phyloP scores from a whole-genome alignment of 2,329 filamentous ascomycete genomes.

The Neopestalotiopsis rosae region DNA sequence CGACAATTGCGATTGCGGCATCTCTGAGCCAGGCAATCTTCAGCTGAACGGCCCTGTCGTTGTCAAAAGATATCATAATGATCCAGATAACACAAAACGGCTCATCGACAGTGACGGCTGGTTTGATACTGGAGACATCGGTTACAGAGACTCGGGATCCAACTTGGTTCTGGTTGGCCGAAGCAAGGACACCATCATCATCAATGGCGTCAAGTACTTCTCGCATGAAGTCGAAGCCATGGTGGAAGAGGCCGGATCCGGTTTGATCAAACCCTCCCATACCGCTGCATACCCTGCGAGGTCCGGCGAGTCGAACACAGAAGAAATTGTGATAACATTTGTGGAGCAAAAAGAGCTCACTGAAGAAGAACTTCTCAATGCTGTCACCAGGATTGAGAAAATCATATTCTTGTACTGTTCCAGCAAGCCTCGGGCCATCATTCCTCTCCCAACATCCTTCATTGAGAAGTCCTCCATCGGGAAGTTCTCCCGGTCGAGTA shows the following conservation, averaged over 20 bases:
- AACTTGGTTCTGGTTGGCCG: conserved; percentile 43
- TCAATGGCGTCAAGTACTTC: conserved; percentile 52
- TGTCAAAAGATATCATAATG: conserved; percentile 69
- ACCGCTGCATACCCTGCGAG: conserved; percentile 45
- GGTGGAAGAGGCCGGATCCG: conserved; percentile 39
- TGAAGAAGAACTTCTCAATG: conserved; percentile 11
- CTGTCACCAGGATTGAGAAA: conserved; percentile 14
- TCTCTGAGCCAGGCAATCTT: conserved; percentile 56
- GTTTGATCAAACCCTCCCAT: conserved; percentile 32
- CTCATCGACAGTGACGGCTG: conserved; percentile 57
- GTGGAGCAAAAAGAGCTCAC: neutral
- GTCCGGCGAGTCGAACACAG: neutral
- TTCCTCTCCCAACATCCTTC: conserved; percentile 3
- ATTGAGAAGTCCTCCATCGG: conserved; percentile 19
- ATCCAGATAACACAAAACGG: conserved; percentile 59
- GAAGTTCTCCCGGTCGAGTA: conserved; percentile 10
- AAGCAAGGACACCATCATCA: conserved; percentile 48
- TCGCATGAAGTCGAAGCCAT: conserved; percentile 43
- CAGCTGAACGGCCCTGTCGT: conserved; percentile 64
- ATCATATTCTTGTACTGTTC: conserved; percentile 14
- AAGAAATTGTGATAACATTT: conserved; percentile 16
- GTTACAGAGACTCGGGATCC: conserved; percentile 38
- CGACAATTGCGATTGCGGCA: neutral
- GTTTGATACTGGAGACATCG: conserved; percentile 48
- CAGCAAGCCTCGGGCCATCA: conserved; percentile 21